Evolutionary conservation across 2,329 filamentous ascomycete species (phyloP), one percentile per base, ranked within the genome.

Genomic region (Ophiosphaerella herpotricha): DNA sequence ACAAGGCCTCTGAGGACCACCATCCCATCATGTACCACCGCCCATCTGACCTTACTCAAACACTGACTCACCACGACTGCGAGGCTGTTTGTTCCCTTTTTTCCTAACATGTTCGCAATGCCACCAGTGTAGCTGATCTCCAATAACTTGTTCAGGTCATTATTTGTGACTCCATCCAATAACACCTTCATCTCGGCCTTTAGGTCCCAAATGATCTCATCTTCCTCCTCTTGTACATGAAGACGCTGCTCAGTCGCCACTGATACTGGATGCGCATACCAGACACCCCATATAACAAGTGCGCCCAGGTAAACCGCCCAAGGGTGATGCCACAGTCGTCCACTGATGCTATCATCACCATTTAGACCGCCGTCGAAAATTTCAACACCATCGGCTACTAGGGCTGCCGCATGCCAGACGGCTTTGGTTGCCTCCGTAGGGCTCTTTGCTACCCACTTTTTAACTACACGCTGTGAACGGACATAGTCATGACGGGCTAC

Each of bases 231-330:
- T 36, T 51, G 21, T 2, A 53, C 39, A 41, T 48, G 51, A 11
- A 39, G 29, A 4, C 40, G 36, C 2, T 46, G 47, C 2, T 52
- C 44, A 3, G 42, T 8, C n/a, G 35, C 21, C 5, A 52, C 33
- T 9, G 51, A 44, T 2, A 43, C 4, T 13, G 68, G 68, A 6
- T 63, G 52, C 31, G 72, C 71, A 42, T 81, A 79, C 58, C 84
- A 81, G 45, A 82, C 83, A 0, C 79, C 78, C 83, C 83, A 86
- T 29, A 80, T 78, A 0, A 81, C 80, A 35, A 86, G 59, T 0
- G 83, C 84, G 0, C 81, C 81, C 1, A 87, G 71, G 57, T 85
- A 86, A 11, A 86, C 62, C 53, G 81, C 83, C 84, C 84, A 86
- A 0, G 83, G 81, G 14, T 85, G 82, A 58, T 86, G 83, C 61